Evolutionary conservation across 148 eudicot genomes (phyloP), one percentile per base, ranked within the genome.

Genomic region (Persicaria maculosa): DNA sequence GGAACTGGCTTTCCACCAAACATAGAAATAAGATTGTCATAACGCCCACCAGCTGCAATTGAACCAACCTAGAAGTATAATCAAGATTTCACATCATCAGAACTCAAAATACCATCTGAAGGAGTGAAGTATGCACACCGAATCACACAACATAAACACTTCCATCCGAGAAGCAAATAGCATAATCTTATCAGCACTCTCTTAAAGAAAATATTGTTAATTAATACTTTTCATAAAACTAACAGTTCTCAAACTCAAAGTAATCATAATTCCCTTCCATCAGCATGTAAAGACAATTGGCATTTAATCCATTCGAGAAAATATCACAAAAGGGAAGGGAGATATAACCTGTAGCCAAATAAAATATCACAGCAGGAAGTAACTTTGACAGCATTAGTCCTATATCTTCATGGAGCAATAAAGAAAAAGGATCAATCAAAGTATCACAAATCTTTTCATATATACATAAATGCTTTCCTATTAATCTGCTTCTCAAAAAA

Each of bases 31-130:
- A 96, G 95, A 22, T 89, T 89, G 83, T 96, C 99, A 65, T 92
- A 96, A 53, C 99, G 99, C 53, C 99, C 97, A 44, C 99, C 99
- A 64, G 97, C 99, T 75, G 94, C 99, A 81, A 96, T 96, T 44
- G 99, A 89, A 78, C 99, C 99, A 80, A 96, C 97, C 97, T 96
- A 83, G 40, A 46, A 72, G 68, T 75, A 36, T 54, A 44, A 12
- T 25, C n/a, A 62, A 25, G 44, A 62, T 10, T 36, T 31, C 40
- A 31, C 40, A 31, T 31, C 40, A 31, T 31, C 64, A 57, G 31
- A 6, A 57, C 64, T 57, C 20, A 54, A 54, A 54, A 9, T 25
- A 25, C 67, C 67, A 22, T 59, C 22, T 59, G 40, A 48, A 8
- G 52, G 52, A 48, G 52, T 48, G 52, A 48, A 11, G 16, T 48